These are phyloP conservation scores for Talaromyces liani DNA, from an alignment of 495 filamentous ascomycete genomes.

Conservation along the genomic window DNA sequence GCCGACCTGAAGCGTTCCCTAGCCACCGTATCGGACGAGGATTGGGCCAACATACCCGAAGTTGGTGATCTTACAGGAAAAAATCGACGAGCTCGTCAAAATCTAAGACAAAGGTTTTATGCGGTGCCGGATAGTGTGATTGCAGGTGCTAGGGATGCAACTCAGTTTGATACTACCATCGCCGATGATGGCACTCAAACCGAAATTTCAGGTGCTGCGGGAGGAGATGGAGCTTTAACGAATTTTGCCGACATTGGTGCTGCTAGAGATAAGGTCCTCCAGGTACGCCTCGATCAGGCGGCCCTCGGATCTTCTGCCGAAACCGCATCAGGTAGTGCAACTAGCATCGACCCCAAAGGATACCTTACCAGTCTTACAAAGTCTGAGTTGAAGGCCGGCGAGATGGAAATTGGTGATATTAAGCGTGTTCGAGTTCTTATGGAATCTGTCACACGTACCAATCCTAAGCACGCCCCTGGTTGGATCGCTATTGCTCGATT, in stretches of 20 bases:
- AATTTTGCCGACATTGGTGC: slow-evolving; percentile 98
- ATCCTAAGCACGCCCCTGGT: slow-evolving; percentile 89
- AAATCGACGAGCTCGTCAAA: slow-evolving; percentile 77
- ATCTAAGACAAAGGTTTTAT: slow-evolving; percentile 79
- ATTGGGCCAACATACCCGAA: slow-evolving; percentile 93
- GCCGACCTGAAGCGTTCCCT: slow-evolving; percentile 90
- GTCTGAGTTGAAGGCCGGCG: slow-evolving; percentile 66
- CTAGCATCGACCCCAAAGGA: slow-evolving; percentile 89
- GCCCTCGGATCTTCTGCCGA: slow-evolving; percentile 66
- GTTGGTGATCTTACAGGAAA: slow-evolving; percentile 94
- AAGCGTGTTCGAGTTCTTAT: slow-evolving; percentile 90
- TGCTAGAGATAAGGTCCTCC: slow-evolving; percentile 85
- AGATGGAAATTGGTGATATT: slow-evolving; percentile 85
- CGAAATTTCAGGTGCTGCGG: slow-evolving; percentile 37
- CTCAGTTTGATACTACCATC: slow-evolving; percentile 78
- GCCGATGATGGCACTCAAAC: slow-evolving; percentile 62
- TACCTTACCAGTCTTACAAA: slow-evolving; percentile 87
- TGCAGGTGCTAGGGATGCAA: slow-evolving; percentile 69
- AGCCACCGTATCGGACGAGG: slow-evolving; percentile 82
- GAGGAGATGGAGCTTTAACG: slow-evolving; percentile 78
- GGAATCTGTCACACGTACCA: slow-evolving; percentile 92
- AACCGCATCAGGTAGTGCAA: slow-evolving; percentile 68
- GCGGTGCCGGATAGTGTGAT: slow-evolving; percentile 96
- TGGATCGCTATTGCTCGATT: slow-evolving; percentile 94
- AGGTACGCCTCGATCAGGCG: slow-evolving; percentile 85